Base-by-base conservation (phyloP, 768 basidiomycete genomes). In the Crassisporium funariophilum region DNA sequence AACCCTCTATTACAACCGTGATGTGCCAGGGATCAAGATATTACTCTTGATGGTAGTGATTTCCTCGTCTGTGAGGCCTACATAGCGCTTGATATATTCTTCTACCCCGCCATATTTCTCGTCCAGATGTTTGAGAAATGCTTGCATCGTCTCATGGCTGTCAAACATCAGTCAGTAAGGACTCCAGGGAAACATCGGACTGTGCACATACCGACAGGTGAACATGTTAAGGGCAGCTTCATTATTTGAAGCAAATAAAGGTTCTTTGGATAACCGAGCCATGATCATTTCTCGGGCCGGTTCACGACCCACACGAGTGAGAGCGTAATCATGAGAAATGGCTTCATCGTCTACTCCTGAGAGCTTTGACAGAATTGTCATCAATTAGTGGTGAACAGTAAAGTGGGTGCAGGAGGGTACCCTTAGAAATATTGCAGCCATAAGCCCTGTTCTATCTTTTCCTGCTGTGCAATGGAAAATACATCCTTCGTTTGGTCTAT, bases 391-490 rank as follows among this genome's bases (percentile, higher is more conserved):
- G 31, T 22, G 17, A 8, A 41, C 17, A 27, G 19, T 22, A 21
- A 15, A 46, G 19, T 17, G 22, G 24, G n/a, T 11, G 13, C n/a
- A 33, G 10, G 7, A 29, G 10, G 29, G 15, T 59, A 89, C 88
- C 65, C 83, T 82, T 19, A 91, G 69, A 10, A 91, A 57, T 22
- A 91, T 72, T 5, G 88, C 88, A 11, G 87, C 86, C 27, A 86
- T 65, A 17, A 91, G 68, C 12, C 88, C 90, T 2, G 90, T 91
- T 55, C 90, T 71, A 66, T 92, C 89, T 63, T 91, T 92, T 3
- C 90, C 90, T 20, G 88, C 90, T 44, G 90, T 91, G 54, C 90
- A 92, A 56, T 91, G 88, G 54, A 91, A 87, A 20, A 91, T 50
- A 53, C 77, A 84, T 0, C 76, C 79, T 15, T 81, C 77, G 31